Evolutionary conservation across 192 early-diverging fungal genomes (phyloP).

Genomic region (Coemansia aciculifera): DNA sequence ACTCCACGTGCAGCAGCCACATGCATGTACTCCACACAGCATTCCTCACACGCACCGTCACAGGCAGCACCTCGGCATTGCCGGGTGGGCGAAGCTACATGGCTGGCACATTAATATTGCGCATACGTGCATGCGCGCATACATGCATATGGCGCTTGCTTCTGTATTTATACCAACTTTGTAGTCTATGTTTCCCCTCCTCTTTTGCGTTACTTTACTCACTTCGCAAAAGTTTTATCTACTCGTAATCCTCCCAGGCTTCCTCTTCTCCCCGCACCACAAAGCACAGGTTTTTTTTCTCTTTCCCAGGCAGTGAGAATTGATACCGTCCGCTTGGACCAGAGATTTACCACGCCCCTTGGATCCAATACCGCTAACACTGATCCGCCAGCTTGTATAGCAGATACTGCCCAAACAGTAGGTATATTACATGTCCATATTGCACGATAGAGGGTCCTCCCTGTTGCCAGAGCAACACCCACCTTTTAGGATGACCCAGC

Average conservation of each 20-base stretch:
- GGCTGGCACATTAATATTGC: constrained; percentile 7
- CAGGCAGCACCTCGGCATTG: constrained; percentile 7
- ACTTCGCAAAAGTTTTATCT: background rate
- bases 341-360: constrained; percentile 1
- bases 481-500: constrained; percentile 3
- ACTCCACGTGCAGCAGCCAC: constrained; percentile 9
- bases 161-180: background rate
- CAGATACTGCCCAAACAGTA: background rate
- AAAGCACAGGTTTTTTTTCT: background rate
- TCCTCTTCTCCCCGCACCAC: background rate
- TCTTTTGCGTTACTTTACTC: background rate
- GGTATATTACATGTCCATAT: background rate
- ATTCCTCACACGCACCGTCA: constrained; percentile 5
- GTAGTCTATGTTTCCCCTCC: background rate
- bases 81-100: constrained; percentile 6
- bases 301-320: background rate
- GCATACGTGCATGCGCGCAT: constrained; percentile 10
- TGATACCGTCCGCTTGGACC: background rate
- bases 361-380: background rate
- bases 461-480: background rate
- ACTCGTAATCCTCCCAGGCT: background rate
- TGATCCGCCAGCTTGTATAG: background rate
- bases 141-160: constrained; percentile 6
- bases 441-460: background rate
- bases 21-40: constrained; percentile 9